phyloP scores from a whole-genome alignment of 768 basidiomycete species.

The Xanthoconium stramineum region DNA sequence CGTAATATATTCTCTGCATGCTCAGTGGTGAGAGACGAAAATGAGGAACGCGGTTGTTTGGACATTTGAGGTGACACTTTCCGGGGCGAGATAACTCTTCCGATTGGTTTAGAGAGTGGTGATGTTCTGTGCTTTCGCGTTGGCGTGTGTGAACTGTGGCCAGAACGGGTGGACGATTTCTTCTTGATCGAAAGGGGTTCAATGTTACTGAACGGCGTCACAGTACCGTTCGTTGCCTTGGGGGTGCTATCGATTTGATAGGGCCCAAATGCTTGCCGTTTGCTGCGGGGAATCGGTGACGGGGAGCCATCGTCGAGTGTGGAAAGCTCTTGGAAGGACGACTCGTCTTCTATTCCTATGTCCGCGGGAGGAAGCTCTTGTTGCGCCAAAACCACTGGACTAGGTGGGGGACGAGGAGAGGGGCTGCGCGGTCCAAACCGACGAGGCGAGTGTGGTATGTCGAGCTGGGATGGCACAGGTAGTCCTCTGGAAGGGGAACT shows the following conservation, averaged over 20 bases:
- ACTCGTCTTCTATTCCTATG: conserved; percentile 44
- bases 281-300: conserved; percentile 66
- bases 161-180: conserved; percentile 61
- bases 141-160: conserved; percentile 37
- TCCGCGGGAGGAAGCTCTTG: conserved; percentile 43
- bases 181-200: conserved; percentile 87
- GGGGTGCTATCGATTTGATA: conserved; percentile 56
- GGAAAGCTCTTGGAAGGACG: conserved; percentile 26
- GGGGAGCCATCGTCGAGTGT: conserved; percentile 31
- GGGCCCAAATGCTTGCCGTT: conserved; percentile 62
- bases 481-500: conserved; percentile 34
- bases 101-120: conserved; percentile 47
- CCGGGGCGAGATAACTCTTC: conserved; percentile 47
- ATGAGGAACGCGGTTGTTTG: conserved; percentile 30
- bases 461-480: conserved; percentile 36
- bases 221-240: conserved; percentile 33
- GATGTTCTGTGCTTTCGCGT: conserved; percentile 43
- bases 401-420: conserved; percentile 61
- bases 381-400: conserved; percentile 26
- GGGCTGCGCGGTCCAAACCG: conserved; percentile 74
- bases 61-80: conserved; percentile 52
- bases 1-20: conserved; percentile 46
- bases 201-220: conserved; percentile 43
- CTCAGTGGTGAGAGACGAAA: conserved; percentile 32
- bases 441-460: conserved; percentile 49